phyloP scores from a whole-genome alignment of 2,329 filamentous ascomycete species.

The Elsinoe fawcettii region DNA sequence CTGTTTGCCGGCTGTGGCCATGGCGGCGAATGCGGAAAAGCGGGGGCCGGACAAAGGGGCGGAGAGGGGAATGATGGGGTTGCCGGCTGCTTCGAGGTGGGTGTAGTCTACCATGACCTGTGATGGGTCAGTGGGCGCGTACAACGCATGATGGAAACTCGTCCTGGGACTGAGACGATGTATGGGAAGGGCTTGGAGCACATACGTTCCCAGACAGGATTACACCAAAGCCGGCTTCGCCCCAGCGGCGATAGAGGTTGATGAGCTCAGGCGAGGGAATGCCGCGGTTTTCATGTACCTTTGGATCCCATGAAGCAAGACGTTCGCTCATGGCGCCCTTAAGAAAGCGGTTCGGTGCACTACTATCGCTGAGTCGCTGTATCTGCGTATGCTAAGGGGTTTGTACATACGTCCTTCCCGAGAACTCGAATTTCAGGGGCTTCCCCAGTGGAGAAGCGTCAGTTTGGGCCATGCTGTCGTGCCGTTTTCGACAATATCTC shows the following conservation, averaged over 20 bases:
- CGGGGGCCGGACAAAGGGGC: slow-evolving; percentile 47
- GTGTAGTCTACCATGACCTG: slow-evolving; percentile 53
- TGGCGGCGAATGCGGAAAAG: slow-evolving; percentile 51
- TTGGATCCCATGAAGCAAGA: slow-evolving; percentile 53
- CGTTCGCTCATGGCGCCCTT: slow-evolving; percentile 62
- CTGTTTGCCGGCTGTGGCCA: slow-evolving; percentile 49
- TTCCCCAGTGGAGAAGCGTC: slow-evolving; percentile 30
- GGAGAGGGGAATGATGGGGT: slow-evolving; percentile 50
- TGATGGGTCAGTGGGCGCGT: not conserved
- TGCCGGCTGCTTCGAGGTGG: slow-evolving; percentile 49
- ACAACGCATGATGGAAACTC: no score
- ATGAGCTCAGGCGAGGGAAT: slow-evolving; percentile 48
- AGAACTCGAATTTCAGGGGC: slow-evolving; percentile 41
- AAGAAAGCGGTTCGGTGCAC: slow-evolving; percentile 55
- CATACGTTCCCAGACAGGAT: slow-evolving; percentile 53
- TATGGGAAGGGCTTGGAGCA: no score
- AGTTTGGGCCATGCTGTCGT: not conserved
- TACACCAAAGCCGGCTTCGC: slow-evolving; percentile 48
- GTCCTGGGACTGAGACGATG: no score
- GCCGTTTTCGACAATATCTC: not conserved
- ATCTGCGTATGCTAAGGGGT: not conserved
- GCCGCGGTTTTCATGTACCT: slow-evolving; percentile 45
- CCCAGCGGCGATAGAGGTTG: slow-evolving; percentile 55
- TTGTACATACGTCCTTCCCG: slow-evolving; percentile 36
- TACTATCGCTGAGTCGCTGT: not conserved